Percentiles rank a stretch among this genome's conserved stretches.
Evolutionary conservation across 108 stramenopile genomes (phyloP).

Genomic region (Cylindrotheca fusiformis): DNA sequence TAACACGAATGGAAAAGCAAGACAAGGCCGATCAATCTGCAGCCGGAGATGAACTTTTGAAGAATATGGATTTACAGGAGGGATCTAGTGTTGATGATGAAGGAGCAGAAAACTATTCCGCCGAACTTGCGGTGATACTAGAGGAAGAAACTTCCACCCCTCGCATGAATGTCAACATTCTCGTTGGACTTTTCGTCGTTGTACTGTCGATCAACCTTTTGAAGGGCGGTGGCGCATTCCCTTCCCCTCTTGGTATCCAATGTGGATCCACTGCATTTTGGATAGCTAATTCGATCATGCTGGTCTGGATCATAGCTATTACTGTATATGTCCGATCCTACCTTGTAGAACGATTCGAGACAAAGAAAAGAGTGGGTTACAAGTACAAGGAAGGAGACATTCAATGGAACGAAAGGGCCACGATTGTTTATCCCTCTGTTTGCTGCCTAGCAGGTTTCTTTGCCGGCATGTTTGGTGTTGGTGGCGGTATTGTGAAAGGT

Average conservation of each 20-base stretch:
- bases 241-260: constrained; percentile 83
- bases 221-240: constrained; percentile 89
- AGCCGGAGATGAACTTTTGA: constrained; percentile 23
- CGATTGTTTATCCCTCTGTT: constrained; percentile 82
- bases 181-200: constrained; percentile 68
- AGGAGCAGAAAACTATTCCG: not conserved
- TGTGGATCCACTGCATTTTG: constrained; percentile 88
- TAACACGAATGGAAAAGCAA: constrained; percentile 17
- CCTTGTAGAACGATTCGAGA: constrained; percentile 56
- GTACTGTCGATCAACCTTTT: constrained; percentile 82
- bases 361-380: constrained; percentile 64
- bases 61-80: constrained; percentile 34
- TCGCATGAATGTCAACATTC: constrained; percentile 44
- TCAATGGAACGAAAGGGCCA: constrained; percentile 76
- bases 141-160: constrained; percentile 44
- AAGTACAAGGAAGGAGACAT: constrained; percentile 89
- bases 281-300: constrained; percentile 68
- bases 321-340: constrained; percentile 52
- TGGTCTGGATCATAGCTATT: constrained; percentile 71
- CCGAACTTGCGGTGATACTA: constrained; percentile 36
- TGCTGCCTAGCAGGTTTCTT: constrained; percentile 92
- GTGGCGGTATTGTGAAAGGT: constrained; percentile 92
- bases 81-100: constrained; percentile 17
- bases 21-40: constrained; percentile 14
- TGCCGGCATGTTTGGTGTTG: constrained; percentile 88